Evolutionary conservation across 2,329 filamentous ascomycete genomes (phyloP).

Genomic region (Daldinia eschscholtzii): DNA sequence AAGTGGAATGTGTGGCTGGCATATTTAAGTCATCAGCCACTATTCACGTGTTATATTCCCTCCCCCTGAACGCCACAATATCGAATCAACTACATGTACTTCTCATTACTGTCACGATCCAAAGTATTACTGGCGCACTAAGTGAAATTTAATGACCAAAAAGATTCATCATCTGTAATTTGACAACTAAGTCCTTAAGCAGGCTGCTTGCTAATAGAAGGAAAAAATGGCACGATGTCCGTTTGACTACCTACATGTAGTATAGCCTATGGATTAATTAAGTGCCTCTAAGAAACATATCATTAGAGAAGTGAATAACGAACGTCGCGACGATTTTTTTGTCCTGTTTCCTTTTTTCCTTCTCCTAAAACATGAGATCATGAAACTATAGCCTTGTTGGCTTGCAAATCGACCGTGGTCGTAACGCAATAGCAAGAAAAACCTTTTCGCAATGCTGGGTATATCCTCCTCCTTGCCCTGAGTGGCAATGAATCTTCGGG

Average conservation of each 20-base stretch:
- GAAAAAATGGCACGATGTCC: not conserved
- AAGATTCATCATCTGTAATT: not conserved
- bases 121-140: too few relatives aligned
- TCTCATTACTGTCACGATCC: not conserved
- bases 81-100: not conserved
- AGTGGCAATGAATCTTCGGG: not conserved
- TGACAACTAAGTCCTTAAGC: too few relatives aligned
- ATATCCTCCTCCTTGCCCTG: not conserved
- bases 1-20: not conserved
- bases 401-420: conserved; percentile 2
- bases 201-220: not conserved
- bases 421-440: not conserved
- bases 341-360: too few relatives aligned
- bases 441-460: not conserved
- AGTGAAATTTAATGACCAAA: too few relatives aligned
- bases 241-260: not conserved
- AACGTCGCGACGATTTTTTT: not conserved
- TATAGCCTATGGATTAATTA: not conserved
- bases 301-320: not conserved
- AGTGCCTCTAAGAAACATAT: not conserved
- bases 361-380: conserved; percentile 1
- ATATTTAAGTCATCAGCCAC: not conserved
- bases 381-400: not conserved
- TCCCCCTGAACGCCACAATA: not conserved
- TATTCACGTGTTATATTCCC: not conserved